Evolutionary conservation across 192 early-diverging fungal genomes (phyloP), one percentile per base, ranked within the genome.

Genomic region (Coemansia javaensis): DNA sequence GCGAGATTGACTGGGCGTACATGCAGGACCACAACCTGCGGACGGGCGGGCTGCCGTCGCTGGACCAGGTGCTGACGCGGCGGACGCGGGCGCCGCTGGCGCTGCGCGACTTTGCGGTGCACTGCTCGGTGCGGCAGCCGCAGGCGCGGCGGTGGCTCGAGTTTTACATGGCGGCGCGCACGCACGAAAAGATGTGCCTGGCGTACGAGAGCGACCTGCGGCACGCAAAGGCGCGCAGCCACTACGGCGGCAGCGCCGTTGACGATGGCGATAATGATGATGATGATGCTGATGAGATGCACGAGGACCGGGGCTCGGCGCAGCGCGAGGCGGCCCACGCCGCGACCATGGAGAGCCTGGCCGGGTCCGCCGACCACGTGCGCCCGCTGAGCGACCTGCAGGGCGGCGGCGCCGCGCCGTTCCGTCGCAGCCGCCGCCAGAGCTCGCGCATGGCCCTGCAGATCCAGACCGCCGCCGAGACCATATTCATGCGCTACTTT

Each of bases 21-120:
- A 75, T 75, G 59, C 64, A 75, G 49, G 73, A 76, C 62, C 66
- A 77, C 47, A 77, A 77, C 20, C 39, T 70, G 67, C 57, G 74
- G 28, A 62, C 57, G 14, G 67, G 74, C 32, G 74, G 66, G 1
- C 62, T 76, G 44, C 73, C 73, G 4, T 66, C 73, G n/a, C 54
- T 76, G 37, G 73, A 70, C 59, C 73, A 76, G 42, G 73, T 76
- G 41, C 50, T 76, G 47, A 69, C 73, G 8, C 52, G 66, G 6
- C 40, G 63, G 17, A 76, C 73, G 18, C 51, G 63, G 7, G 65
- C 73, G 3, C 73, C 73, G 2, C 33, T 76, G 37, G 65, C 73
- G 23, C 46, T 76, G 42, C 66, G 66, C 21, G 72, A 75, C 53
- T 75, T 75, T 60, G 65, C 65, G 7, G 65, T 68, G 49, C 72